Percentiles rank a stretch among this genome's conserved stretches.
Evolutionary conservation across 2,329 filamentous ascomycete species (phyloP).

Genomic region (Hypomyces perniciosus): DNA sequence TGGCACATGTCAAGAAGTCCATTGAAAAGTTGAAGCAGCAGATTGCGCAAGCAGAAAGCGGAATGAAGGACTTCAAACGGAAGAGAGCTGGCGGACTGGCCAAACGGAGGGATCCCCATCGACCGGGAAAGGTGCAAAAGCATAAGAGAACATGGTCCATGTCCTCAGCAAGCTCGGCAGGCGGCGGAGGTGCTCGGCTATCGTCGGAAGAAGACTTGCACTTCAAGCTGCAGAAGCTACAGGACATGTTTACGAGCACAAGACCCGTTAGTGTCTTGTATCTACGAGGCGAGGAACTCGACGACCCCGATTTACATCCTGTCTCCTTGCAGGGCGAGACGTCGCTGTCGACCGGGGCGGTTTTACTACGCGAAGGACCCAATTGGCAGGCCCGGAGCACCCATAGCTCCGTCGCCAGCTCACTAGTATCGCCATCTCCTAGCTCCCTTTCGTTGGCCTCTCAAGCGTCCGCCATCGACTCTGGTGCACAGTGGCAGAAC

Average conservation of each 20-base stretch:
- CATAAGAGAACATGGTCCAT: constrained; percentile 95
- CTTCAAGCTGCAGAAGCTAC: constrained; percentile 68
- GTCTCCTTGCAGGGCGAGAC: constrained; percentile 66
- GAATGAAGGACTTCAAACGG: constrained; percentile 62
- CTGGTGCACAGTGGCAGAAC: constrained; percentile 50
- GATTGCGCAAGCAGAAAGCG: constrained; percentile 69
- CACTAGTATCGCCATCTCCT: constrained; percentile 60
- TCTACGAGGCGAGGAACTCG: constrained; percentile 67
- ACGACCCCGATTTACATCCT: constrained; percentile 74
- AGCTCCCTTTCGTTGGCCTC: constrained; percentile 59
- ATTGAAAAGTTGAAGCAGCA: constrained; percentile 96
- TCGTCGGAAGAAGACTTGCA: constrained; percentile 69
- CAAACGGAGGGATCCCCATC: constrained; percentile 45
- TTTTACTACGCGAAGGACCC: constrained; percentile 38
- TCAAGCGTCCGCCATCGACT: constrained; percentile 40
- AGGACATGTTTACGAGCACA: constrained; percentile 86
- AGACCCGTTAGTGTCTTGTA: constrained; percentile 72
- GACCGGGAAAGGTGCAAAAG: constrained; percentile 78
- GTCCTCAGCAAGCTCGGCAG: constrained; percentile 66
- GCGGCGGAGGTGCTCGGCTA: constrained; percentile 37
- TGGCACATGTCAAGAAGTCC: constrained; percentile 90
- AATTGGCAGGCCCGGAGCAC: constrained; percentile 49
- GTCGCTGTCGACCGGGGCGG: constrained; percentile 51
- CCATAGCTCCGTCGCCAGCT: constrained; percentile 52
- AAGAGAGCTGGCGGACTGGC: constrained; percentile 48